These are phyloP conservation scores for Bryum argenteum DNA, from an alignment of 225 moss, liverwort and hornwort species.

Conservation along the genomic window DNA sequence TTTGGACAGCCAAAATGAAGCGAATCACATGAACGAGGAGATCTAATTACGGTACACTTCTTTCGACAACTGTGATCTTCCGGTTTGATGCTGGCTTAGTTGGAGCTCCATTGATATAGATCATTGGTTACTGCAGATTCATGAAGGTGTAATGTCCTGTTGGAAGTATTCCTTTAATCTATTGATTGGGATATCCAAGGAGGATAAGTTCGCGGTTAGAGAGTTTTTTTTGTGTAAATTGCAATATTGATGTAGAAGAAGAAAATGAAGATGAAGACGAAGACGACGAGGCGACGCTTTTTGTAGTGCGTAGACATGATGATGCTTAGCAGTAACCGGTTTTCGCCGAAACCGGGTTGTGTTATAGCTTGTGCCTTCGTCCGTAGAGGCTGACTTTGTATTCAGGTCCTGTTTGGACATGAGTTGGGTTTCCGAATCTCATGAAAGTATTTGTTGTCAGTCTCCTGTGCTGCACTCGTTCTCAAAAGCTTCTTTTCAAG, in stretches of 20 bases:
- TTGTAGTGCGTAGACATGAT: slow-evolving; percentile 26
- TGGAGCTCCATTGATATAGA: neutral
- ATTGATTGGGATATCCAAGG: neutral
- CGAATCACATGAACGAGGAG: slow-evolving; percentile 31
- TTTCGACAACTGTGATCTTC: neutral
- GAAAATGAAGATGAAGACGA: neutral
- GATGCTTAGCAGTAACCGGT: slow-evolving; percentile 23
- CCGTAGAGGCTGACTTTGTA: slow-evolving; percentile 27
- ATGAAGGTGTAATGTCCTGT: neutral
- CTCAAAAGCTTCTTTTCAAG: too few relatives aligned
- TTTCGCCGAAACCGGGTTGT: neutral
- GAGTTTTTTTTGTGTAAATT: slow-evolving; percentile 20
- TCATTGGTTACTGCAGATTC: slow-evolving; percentile 3
- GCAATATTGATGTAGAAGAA: neutral
- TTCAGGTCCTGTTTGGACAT: slow-evolving; percentile 23
- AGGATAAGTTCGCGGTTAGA: neutral
- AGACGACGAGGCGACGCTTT: slow-evolving; percentile 17
- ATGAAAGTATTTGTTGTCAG: too few relatives aligned
- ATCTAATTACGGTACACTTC: slow-evolving; percentile 9
- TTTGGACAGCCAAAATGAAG: slow-evolving; percentile 37
- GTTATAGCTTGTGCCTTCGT: slow-evolving; percentile 11
- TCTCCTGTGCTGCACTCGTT: too few relatives aligned
- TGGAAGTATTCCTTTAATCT: neutral
- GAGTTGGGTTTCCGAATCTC: slow-evolving; percentile 14
- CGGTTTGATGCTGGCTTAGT: neutral